phyloP scores from a whole-genome alignment of 129 eudicot genomes.

The Flaveria linearis region DNA sequence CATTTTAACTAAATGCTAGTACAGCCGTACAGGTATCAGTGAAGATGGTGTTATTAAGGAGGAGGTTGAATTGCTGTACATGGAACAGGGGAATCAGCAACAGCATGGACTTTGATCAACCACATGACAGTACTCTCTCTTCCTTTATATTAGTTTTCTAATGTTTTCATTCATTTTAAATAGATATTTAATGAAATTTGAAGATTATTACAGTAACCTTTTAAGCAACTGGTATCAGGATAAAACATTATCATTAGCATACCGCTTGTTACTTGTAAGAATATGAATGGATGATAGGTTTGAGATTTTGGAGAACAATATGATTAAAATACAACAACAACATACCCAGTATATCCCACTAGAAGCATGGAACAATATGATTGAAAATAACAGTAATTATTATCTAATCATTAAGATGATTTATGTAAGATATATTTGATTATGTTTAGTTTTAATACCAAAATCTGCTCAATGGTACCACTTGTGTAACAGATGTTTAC shows the following conservation, averaged over 20 bases:
- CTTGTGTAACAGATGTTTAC: no score
- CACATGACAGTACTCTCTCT: constrained; percentile 55
- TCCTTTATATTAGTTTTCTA: constrained; percentile 4
- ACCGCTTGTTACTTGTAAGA: no score
- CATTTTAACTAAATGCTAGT: background rate
- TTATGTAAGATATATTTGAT: background rate
- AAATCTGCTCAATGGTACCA: no score
- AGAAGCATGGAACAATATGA: background rate
- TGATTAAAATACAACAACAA: no score
- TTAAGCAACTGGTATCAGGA: background rate
- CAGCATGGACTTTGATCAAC: constrained; percentile 86
- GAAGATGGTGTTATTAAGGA: constrained; percentile 20
- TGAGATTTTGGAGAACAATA: background rate
- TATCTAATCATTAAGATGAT: constrained; percentile 5
- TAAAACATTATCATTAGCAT: background rate
- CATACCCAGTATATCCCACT: no score
- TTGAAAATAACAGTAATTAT: background rate
- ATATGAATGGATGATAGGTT: no score
- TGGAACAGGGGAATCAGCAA: constrained; percentile 51
- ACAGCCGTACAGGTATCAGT: background rate
- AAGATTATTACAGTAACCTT: background rate
- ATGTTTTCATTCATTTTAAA: background rate
- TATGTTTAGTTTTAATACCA: no score
- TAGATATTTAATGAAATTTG: no score
- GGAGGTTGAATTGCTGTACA: constrained; percentile 65